These are phyloP conservation scores for Yamadazyma takamatsuzukensis DNA, from an alignment of 805 yeast genomes.

Conservation along the genomic window DNA sequence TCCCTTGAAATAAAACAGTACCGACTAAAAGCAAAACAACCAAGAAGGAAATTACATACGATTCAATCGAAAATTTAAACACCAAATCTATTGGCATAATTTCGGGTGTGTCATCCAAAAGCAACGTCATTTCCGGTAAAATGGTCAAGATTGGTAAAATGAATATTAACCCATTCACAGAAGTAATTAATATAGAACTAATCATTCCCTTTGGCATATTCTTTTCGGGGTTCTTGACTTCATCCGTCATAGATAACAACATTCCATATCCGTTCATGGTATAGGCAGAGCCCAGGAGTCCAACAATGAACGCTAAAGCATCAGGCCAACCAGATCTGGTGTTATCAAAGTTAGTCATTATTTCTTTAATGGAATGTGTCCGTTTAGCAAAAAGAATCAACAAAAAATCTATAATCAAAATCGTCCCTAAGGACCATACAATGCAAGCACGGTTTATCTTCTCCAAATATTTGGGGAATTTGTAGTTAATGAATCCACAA, in stretches of 20 bases:
- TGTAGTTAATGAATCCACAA: conserved; percentile 62
- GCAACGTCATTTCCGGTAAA: conserved; percentile 57
- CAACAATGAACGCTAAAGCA: conserved; percentile 67
- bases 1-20: conserved; percentile 69
- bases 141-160: conserved; percentile 69
- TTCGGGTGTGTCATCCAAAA: conserved; percentile 58
- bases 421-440: conserved; percentile 73
- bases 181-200: conserved; percentile 59
- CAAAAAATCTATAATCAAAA: conserved; percentile 61
- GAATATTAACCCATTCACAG: conserved; percentile 67
- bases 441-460: conserved; percentile 63
- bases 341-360: conserved; percentile 66
- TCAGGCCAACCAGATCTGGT: conserved; percentile 74
- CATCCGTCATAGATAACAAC: conserved; percentile 78
- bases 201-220: conserved; percentile 74
- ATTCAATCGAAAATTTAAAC: conserved; percentile 66
- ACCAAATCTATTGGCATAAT: conserved; percentile 77
- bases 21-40: conserved; percentile 65
- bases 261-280: conserved; percentile 82
- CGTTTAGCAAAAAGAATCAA: conserved; percentile 54
- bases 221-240: conserved; percentile 70
- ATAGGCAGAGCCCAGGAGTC: conserved; percentile 74
- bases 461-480: conserved; percentile 58
- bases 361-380: conserved; percentile 56
- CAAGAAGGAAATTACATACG: conserved; percentile 64